Base-by-base conservation (phyloP, 441 rosid genomes). In the Euphorbia schlechtendalii region DNA sequence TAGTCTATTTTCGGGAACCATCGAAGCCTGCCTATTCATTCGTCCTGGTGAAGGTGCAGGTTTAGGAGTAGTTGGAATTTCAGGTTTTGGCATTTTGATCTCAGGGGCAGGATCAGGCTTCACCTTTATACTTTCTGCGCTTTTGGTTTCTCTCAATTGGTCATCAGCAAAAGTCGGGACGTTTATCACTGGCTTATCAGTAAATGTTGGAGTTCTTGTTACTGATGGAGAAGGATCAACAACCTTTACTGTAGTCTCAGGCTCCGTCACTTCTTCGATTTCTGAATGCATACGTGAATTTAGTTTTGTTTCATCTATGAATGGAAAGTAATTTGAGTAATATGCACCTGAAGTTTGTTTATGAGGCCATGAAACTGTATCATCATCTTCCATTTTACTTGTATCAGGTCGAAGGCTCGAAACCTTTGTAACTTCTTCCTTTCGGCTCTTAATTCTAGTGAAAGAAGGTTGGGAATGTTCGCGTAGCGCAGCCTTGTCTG, bases 371-470 rank as follows among this genome's bases (percentile, higher is more conserved):
- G 53, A 18, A 4, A 18, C 14, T 48, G 21, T 4, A 17, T 6
- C n/a, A n/a, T n/a, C 18, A 48, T 48, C 22, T 1, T 48, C 22
- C 1, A 17, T 51, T 51, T 2, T 21, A 28, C 28, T 52, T 22
- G 21, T 40, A 22, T 61, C 77, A 2, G 82, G 67, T 71, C 76
- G 73, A 27, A 64, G 62, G 20, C 38, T 65, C 43, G 74, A 67
- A 13, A 56, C 48, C n/a, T 59, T 10, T 18, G 5, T 61, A 4
- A 30, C 66, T 58, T 79, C 66, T 58, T 79, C 72, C 72, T 62
- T 84, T 76, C 69, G 76, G 69, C 81, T 82, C 72, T 56, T 78
- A 62, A 55, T 52, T 69, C 40, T 73, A 70, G 40, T 60, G 53
- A 66, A 38, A 21, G 76, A 51, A 4, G 71, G 65, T 49, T 63